phyloP scores from a whole-genome alignment of 1,284 basidiomycete genomes.

The Ceratobasidium sp. region DNA sequence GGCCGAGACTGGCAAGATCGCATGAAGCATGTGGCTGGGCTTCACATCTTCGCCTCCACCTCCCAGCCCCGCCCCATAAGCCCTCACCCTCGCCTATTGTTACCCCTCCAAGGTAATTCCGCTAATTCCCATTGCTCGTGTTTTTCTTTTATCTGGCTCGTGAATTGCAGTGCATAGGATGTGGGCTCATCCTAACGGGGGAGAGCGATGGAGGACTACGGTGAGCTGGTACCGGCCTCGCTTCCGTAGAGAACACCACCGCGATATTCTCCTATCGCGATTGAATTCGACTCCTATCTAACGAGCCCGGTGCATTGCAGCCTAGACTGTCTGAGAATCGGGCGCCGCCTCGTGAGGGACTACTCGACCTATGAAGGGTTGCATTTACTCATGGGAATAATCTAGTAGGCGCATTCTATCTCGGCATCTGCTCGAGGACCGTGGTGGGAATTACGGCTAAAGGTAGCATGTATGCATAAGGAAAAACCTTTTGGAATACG shows the following conservation, averaged over 20 bases:
- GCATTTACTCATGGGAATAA: neutral
- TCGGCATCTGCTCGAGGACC: neutral
- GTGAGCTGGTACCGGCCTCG: conserved; percentile 37
- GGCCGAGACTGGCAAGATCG: neutral
- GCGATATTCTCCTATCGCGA: conserved; percentile 32
- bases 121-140: conserved; percentile 8
- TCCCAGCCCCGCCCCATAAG: neutral
- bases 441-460: neutral
- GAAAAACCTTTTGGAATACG: neutral
- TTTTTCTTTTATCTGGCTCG: conserved; percentile 10
- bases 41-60: neutral
- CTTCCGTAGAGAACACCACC: conserved; percentile 2
- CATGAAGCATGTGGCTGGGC: neutral
- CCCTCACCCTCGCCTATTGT: conserved; percentile 27
- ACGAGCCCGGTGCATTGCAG: neutral
- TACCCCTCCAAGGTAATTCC: neutral
- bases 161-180: conserved; percentile 17
- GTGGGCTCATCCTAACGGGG: neutral
- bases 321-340: neutral
- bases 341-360: conserved; percentile 21
- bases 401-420: conserved; percentile 17
- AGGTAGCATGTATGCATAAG: neutral
- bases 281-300: conserved; percentile 38
- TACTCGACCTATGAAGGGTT: neutral
- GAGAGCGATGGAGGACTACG: conserved; percentile 12